Evolutionary conservation across 1,284 basidiomycete species (phyloP), one percentile per base, ranked within the genome.

Genomic region (Trichosporon sp.): DNA sequence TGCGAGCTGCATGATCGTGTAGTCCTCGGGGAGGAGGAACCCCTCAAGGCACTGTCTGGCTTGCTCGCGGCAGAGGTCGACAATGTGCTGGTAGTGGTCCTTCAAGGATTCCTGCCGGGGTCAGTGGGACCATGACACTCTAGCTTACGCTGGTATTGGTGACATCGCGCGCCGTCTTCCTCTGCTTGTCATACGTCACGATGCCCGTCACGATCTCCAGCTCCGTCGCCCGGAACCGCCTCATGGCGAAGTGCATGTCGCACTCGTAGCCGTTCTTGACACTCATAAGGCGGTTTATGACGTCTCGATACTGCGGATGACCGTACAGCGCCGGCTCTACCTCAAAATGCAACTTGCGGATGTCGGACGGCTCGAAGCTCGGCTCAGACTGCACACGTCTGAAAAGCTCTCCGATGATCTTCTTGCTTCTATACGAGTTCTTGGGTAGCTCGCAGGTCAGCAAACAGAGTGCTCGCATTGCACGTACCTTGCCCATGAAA

Each of bases 401-500:
- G 77, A 82, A 83, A 3, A 83, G 68, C 42, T 74, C 64, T 7
- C 82, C 82, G 1, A 83, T 73, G 34, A 83, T 76, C 62, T 78
- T 77, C 5, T 66, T 32, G 67, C 75, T 82, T 21, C 64, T 62
- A 68, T 78, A 82, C 0, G 69, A 73, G 31, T 68, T 70, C 62
- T 72, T 73, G 25, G 70, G 74, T 31, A 73, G 74, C 76, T 78
- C 32, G 25, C 1, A 2, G n/a, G 29, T 35, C 31, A 65, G 63
- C 64, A 25, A n/a, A 13, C 29, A 65, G 44, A 5, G 42, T 29
- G 23, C 8, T 9, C 25, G 21, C 1, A 31, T 5, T 18, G 15
- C n/a, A 29, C 31, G 9, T 13, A 79, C 79, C 73, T 80, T 81
- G 69, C 80, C 82, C 81, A 83, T 83, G 74, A 83, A 84, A 62